These are phyloP conservation scores for Ballota nigra DNA, from an alignment of 257 asterid species.

Conservation along the genomic window DNA sequence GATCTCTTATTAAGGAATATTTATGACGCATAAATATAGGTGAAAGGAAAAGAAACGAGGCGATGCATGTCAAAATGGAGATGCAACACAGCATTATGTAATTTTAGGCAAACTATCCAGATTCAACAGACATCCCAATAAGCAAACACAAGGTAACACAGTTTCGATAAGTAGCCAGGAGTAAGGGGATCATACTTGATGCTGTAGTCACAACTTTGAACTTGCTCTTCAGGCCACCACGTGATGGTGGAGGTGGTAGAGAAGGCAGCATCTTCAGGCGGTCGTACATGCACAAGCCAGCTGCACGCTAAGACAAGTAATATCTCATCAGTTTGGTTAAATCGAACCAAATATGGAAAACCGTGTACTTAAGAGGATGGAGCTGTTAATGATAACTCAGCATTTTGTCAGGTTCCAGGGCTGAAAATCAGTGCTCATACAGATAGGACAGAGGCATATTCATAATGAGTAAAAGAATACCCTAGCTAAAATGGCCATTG, in stretches of 20 bases:
- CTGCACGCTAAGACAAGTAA: constrained; percentile 64
- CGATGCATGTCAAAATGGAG: background rate
- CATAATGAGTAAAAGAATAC: background rate
- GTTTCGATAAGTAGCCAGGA: constrained; percentile 4
- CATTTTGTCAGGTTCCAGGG: constrained; percentile 1
- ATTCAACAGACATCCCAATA: background rate
- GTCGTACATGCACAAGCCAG: constrained; percentile 75
- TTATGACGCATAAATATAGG: background rate
- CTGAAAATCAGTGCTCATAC: background rate
- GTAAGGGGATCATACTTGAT: constrained; percentile 52
- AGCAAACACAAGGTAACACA: constrained; percentile 11
- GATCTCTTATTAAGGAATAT: background rate
- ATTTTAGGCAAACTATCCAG: background rate
- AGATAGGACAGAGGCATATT: background rate
- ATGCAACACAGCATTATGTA: background rate
- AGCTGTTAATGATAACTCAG: constrained; percentile 1
- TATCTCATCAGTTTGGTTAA: constrained; percentile 23
- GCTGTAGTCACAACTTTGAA: constrained; percentile 39
- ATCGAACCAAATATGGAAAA: background rate
- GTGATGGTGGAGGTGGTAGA: constrained; percentile 48
- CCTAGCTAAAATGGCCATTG: background rate
- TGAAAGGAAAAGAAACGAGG: no score
- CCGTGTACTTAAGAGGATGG: background rate
- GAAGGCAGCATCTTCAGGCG: constrained; percentile 72
- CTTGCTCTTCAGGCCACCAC: constrained; percentile 50